Conservation (phyloP, 208 protist species). For the Trypanosomatidae sp. region DNA sequence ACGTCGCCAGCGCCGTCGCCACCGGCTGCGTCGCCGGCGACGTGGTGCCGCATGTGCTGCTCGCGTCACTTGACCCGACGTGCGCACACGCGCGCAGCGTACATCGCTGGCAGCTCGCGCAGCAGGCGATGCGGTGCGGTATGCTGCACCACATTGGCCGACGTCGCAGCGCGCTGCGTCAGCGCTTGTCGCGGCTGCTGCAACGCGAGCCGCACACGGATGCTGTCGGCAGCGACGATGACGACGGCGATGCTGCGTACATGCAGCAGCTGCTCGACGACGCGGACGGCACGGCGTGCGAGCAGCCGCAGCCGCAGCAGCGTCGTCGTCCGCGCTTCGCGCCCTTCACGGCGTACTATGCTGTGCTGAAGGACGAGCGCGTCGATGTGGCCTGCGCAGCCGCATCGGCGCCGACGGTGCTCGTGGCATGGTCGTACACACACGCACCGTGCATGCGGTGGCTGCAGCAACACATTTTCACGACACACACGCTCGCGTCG, state of each 20-base stretch:
- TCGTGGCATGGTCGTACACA: slow-evolving; percentile 64
- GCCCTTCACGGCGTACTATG: slow-evolving; percentile 19
- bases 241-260: no score
- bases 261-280: no score
- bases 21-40: slow-evolving; percentile 40
- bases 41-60: slow-evolving; percentile 28
- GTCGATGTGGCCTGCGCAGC: slow-evolving; percentile 46
- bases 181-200: slow-evolving; percentile 42
- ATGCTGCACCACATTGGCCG: slow-evolving; percentile 39
- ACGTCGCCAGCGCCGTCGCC: slow-evolving; percentile 44
- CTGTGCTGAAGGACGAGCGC: slow-evolving; percentile 21
- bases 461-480: slow-evolving; percentile 55
- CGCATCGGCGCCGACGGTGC: slow-evolving; percentile 42
- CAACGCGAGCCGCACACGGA: neutral
- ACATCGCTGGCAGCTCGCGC: slow-evolving; percentile 35
- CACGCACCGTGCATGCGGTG: slow-evolving; percentile 36
- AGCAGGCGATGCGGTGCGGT: slow-evolving; percentile 61
- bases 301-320: no score
- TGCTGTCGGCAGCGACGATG: neutral
- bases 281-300: no score
- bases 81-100: slow-evolving; percentile 19
- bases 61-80: slow-evolving; percentile 38
- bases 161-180: slow-evolving; percentile 29
- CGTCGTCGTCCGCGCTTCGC: neutral
- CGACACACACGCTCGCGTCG: slow-evolving; percentile 11